Evolutionary conservation across 2,329 filamentous ascomycete species (phyloP), one percentile per base, ranked within the genome.

Genomic region (Pseudogymnoascus sp.): DNA sequence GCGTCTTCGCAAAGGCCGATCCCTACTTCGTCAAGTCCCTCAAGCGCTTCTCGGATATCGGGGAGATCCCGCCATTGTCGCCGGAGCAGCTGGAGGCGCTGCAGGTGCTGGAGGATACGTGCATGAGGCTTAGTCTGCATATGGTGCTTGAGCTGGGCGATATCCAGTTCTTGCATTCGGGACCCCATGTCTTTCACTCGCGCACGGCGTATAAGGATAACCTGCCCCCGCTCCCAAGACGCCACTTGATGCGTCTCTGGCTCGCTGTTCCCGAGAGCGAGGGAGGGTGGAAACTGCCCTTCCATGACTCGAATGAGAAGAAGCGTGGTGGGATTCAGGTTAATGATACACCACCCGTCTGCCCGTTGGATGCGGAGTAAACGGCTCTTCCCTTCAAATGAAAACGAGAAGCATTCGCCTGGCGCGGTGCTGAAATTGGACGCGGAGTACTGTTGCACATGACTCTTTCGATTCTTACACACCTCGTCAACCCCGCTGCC

Each of bases 291-390:
- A 86, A 83, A 61, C 75, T 96, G 75, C 91, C 91, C 0, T 93
- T 93, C 77, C 87, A 85, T 69, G 92, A 96, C 75, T 89, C 84
- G 63, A 79, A 84, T 63, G 89, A 95, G 81, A 90, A 90, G 83
- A 96, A 96, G 84, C 82, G 92, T 16, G 91, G 91, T 6, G 92
- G 91, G 0, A 90, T 96, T 68, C 92, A 96, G 78, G 91, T 96
- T 2, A 84, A 96, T 74, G 85, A 96, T 73, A 89, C 82, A 25
- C 79, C 88, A 7, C 91, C 91, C 1, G 84, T 87, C 60, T 89
- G 88, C 44, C 87, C 88, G 8, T 77, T 92, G 59, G 90, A 93
- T 78, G 90, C 89, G 0, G 90, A 93, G 75, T 93, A 84, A 60
- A 28, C 10, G 10, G 31, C 4, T 28, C 11, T n/a, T 25, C 8